Base-by-base conservation (phyloP, 495 filamentous ascomycete species). In the Xylaria cubensis region DNA sequence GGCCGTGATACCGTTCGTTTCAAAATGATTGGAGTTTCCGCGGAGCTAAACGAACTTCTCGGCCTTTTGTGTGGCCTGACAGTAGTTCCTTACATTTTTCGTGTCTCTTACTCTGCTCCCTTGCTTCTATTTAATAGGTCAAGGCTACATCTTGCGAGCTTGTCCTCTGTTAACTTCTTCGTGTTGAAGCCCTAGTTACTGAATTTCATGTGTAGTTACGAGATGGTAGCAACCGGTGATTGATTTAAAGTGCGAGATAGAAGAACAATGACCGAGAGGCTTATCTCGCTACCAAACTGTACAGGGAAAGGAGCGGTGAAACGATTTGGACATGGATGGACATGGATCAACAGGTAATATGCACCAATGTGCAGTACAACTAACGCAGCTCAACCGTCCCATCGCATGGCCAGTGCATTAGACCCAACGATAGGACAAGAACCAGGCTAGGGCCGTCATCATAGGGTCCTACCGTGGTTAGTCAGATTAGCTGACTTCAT, bases 271-370 rank as follows among this genome's bases (percentile, higher is more conserved):
- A 17, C 58, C 17, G 34, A 61, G 17, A 61, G 32, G n/a, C 36
- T 44, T 44, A 64, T 64, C 61, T 64, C 61, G 34, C 17, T 61
- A 61, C 58, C 58, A 21, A 51, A n/a, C 15, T 39, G 36, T 58
- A 29, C 58, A 39, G 15, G 26, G 32, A 67, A 67, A 67, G 32
- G 42, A 50, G 65, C 65, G 65, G 65, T 67, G 65, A 67, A 67
- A 55, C 32, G 2, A 6, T 12, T 29, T 6, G 7, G 10, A 41
- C 65, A 56, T 56, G 50, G 65, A 56, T 55, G 7, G 10, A 41
- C 65, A 56, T 56, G 50, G 65, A 56, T 55, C 36, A 24, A 55
- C n/a, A 67, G 48, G 9, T 32, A 39, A 24, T 39, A 48, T 50
- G 19, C 64, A 34, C n/a, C 4, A 44, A n/a, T 32, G 48, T 26